phyloP scores from a whole-genome alignment of 176 grass and related monocot species.

The Oryza coarctata region DNA sequence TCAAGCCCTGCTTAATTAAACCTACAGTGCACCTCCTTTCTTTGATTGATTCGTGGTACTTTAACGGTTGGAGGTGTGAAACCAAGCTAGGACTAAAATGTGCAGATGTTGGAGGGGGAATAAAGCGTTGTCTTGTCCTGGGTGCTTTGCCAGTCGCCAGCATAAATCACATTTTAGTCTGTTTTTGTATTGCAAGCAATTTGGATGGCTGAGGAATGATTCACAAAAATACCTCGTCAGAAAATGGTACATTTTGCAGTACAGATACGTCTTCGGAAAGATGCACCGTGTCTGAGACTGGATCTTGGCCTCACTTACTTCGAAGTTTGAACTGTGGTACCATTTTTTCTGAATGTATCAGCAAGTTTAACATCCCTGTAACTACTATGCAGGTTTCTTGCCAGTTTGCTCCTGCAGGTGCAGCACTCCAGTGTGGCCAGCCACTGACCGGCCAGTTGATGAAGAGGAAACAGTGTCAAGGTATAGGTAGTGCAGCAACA shows the following conservation, averaged over 20 bases:
- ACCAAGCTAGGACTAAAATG: slow-evolving; percentile 22
- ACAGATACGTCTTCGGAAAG: not conserved
- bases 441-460: not conserved
- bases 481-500: not conserved
- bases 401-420: slow-evolving; percentile 1
- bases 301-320: slow-evolving; percentile 15
- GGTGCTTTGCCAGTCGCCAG: slow-evolving; percentile 25
- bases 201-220: slow-evolving; percentile 43
- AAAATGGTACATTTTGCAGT: slow-evolving; percentile 16
- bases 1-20: slow-evolving; percentile 36
- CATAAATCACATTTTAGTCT: not conserved
- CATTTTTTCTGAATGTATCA: not conserved
- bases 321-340: slow-evolving; percentile 18
- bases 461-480: not conserved
- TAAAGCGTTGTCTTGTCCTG: slow-evolving; percentile 40
- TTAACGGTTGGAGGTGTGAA: slow-evolving; percentile 46
- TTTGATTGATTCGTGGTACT: slow-evolving; percentile 34
- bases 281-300: not conserved
- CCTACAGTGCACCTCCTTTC: slow-evolving; percentile 7
- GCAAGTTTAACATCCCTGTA: not conserved
- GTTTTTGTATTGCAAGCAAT: slow-evolving; percentile 15
- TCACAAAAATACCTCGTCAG: slow-evolving; percentile 21
- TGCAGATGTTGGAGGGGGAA: slow-evolving; percentile 33
- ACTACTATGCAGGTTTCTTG: slow-evolving; percentile 26
- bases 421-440: not conserved